phyloP scores from a whole-genome alignment of 78 protist genomes.

The Goniomonas avonlea region DNA sequence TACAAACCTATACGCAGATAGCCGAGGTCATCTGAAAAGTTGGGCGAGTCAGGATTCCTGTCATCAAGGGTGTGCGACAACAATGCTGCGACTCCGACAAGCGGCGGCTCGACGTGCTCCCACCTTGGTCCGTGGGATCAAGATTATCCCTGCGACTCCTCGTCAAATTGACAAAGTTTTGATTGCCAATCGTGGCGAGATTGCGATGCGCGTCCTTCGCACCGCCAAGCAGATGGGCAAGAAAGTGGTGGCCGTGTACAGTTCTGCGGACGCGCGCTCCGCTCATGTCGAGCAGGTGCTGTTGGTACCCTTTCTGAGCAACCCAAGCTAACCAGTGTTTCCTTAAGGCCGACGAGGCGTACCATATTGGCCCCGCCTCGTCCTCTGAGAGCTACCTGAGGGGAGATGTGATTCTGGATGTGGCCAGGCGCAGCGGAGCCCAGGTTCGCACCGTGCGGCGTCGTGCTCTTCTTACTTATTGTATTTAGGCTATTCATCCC shows the following conservation, averaged over 20 bases:
- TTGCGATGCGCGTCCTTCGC: constrained; percentile 89
- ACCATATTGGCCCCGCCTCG: constrained; percentile 78
- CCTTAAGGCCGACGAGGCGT: constrained; percentile 71
- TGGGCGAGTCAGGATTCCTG: too few species aligned
- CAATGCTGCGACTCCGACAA: too few species aligned
- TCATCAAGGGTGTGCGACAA: too few species aligned
- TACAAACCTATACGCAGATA: too few species aligned
- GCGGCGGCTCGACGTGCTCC: too few species aligned
- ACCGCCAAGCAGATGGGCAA: constrained; percentile 84
- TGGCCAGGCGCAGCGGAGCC: constrained; percentile 76
- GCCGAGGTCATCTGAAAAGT: too few species aligned
- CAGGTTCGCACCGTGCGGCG: too few species aligned
- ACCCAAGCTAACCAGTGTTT: not conserved
- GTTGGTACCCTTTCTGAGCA: not conserved
- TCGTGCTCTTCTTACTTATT: not conserved
- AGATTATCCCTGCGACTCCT: too few species aligned
- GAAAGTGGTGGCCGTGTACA: constrained; percentile 89
- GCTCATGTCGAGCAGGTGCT: constrained; percentile 20
- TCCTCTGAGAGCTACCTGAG: constrained; percentile 69
- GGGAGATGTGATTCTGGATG: constrained; percentile 75
- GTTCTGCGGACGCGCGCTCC: constrained; percentile 72
- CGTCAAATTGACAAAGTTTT: constrained; percentile 67
- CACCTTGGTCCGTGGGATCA: too few species aligned
- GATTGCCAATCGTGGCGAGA: constrained; percentile 96
- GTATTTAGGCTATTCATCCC: constrained; percentile 91